These are phyloP conservation scores for Quercus lobata DNA, from an alignment of 331 rosid genomes.

Conservation along the genomic window DNA sequence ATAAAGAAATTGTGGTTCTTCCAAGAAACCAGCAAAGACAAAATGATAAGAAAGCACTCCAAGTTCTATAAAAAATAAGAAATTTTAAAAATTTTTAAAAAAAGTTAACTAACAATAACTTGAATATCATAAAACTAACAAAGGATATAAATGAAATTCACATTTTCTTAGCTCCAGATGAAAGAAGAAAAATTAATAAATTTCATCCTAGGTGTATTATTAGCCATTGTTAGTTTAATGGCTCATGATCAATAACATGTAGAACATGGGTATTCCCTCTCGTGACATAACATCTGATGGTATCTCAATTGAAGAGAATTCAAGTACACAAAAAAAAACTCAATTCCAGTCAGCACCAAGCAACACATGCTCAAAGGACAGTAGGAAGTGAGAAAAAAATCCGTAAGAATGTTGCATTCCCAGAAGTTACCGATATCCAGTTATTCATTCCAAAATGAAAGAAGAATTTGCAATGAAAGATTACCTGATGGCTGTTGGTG, in stretches of 20 bases:
- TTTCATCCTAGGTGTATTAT: neutral
- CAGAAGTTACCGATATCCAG: neutral
- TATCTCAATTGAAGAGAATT: neutral
- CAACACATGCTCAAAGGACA: neutral
- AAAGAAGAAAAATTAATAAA: neutral
- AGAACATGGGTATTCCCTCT: neutral
- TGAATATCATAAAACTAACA: neutral
- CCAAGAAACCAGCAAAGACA: neutral
- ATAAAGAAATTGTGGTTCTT: neutral
- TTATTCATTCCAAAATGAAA: conserved; percentile 11
- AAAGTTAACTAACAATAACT: neutral
- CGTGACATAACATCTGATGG: neutral
- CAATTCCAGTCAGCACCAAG: neutral
- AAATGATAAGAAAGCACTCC: neutral
- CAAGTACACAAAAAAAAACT: neutral
- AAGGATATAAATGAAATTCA: neutral
- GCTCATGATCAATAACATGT: neutral
- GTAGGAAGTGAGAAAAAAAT: neutral
- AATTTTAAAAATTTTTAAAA: neutral
- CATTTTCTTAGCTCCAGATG: too few relatives aligned
- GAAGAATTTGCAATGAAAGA: conserved; percentile 11
- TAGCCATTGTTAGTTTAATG: neutral
- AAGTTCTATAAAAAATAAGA: neutral
- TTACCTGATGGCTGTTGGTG: conserved; percentile 84
- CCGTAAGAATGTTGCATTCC: neutral